Percentiles rank a stretch among this genome's conserved stretches.
Evolutionary conservation across 1,284 basidiomycete species (phyloP).

Genomic region (Thelephora terrestris): DNA sequence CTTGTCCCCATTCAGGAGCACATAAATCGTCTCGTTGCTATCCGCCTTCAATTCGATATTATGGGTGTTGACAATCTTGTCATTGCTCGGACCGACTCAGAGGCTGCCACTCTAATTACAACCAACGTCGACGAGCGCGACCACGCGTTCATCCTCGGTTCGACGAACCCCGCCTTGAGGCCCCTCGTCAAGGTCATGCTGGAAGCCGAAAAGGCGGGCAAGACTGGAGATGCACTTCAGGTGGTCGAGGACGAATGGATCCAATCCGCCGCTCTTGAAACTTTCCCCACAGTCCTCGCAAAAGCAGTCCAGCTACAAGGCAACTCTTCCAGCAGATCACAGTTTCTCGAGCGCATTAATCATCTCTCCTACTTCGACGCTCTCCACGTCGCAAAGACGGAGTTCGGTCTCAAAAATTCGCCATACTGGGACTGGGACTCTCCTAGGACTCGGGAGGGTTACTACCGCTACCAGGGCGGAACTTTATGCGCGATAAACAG

Average conservation of each 20-base stretch:
- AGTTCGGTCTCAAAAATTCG: slow-evolving; percentile 65
- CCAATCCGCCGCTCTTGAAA: slow-evolving; percentile 61
- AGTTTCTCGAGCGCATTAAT: slow-evolving; percentile 51
- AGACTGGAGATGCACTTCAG: slow-evolving; percentile 74
- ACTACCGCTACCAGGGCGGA: slow-evolving; percentile 95
- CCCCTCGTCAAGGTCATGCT: slow-evolving; percentile 79
- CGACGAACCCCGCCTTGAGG: slow-evolving; percentile 59
- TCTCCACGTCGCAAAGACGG: slow-evolving; percentile 67
- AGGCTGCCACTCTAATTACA: slow-evolving; percentile 94
- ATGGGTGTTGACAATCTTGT: slow-evolving; percentile 74
- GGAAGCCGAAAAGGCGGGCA: slow-evolving; percentile 74
- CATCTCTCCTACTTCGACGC: slow-evolving; percentile 65
- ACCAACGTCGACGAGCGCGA: slow-evolving; percentile 96
- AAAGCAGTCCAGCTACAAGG: slow-evolving; percentile 63
- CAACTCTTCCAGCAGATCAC: slow-evolving; percentile 34
- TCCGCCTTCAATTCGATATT: slow-evolving; percentile 72
- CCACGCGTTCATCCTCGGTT: slow-evolving; percentile 93
- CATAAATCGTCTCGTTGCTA: slow-evolving; percentile 71
- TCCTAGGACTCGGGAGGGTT: slow-evolving; percentile 91
- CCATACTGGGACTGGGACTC: slow-evolving; percentile 93
- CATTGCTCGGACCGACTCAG: slow-evolving; percentile 68
- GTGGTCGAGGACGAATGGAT: slow-evolving; percentile 87
- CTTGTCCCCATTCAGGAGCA: slow-evolving; percentile 54
- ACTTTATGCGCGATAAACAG: slow-evolving; percentile 93
- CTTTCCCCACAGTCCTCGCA: slow-evolving; percentile 72